Evolutionary conservation across 345 rosid species (phyloP), one percentile per base, ranked within the genome.

Genomic region (Raphanus sativus): DNA sequence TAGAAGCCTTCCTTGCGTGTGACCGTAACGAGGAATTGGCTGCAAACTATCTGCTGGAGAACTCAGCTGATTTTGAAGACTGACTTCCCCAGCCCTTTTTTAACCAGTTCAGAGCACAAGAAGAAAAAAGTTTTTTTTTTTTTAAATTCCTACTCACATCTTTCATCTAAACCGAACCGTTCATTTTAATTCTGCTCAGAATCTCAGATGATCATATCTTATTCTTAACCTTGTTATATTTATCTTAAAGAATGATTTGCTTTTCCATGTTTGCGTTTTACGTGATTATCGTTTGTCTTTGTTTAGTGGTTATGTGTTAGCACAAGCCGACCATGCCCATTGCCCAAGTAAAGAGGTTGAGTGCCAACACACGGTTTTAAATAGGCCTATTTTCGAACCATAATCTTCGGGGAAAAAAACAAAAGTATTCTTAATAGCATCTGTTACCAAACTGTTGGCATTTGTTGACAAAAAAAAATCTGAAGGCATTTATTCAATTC

Each of bases 1-100:
- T 92, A 15, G 98, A 94, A 84, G 97, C 98, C n/a, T 94, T 90
- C 87, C 86, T 94, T 80, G 98, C 98, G 3, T 92, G 98, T 36
- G 98, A 94, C 70, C 97, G 98, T 15, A 88, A 92, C 1, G 98
- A 94, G 81, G 97, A 90, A 78, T 82, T 94, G 90, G 98, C 98
- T 4, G 98, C 98, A 5, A 94, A 94, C 81, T 94, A 94, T 85
- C 81, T 92, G 32, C 75, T 94, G 82, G 98, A 94, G 85, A 84
- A 94, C 74, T 89, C 89, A 8, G 94, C 87, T 66, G 98, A 94
- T 86, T 90, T 87, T 81, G 98, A 92, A 75, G 99, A 92, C 78
- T 95, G 78, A 92, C 54, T 67, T 52, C 48, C 24, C 60, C 21
- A 52, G 56, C 12, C 63, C 42, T 3, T 68, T 58, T 68, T 69